Conservation (phyloP, 495 filamentous ascomycete genomes). For the Aspergillus sparsus region DNA sequence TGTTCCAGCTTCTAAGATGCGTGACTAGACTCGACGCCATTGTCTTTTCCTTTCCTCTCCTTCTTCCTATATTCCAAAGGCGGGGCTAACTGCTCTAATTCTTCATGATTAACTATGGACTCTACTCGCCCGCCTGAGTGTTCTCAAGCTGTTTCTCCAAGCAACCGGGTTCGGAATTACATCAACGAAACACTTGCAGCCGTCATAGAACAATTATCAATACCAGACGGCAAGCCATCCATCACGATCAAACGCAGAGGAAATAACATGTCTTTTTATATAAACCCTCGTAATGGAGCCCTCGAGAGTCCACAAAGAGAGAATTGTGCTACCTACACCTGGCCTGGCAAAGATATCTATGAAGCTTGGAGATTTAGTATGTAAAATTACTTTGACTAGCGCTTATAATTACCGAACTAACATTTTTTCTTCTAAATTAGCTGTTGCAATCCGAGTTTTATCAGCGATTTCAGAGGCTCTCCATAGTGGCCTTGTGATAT, state of each 20-base stretch:
- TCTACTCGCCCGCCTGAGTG: too few species aligned
- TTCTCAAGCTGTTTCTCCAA: neutral
- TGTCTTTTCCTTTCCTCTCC: too few species aligned
- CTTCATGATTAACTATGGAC: neutral
- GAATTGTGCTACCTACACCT: slow-evolving; percentile 41
- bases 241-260: slow-evolving; percentile 38
- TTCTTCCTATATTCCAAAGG: too few species aligned
- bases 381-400: neutral
- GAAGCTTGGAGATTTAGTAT: slow-evolving; percentile 71
- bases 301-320: slow-evolving; percentile 29
- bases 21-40: too few species aligned
- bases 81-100: too few species aligned
- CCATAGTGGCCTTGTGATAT: slow-evolving; percentile 60
- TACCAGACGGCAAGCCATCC: slow-evolving; percentile 31
- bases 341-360: slow-evolving; percentile 57
- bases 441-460: slow-evolving; percentile 65
- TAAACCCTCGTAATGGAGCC: slow-evolving; percentile 34
- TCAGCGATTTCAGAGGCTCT: slow-evolving; percentile 71
- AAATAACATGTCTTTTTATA: slow-evolving; percentile 23
- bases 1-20: too few species aligned
- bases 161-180: slow-evolving; percentile 29
- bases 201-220: slow-evolving; percentile 30
- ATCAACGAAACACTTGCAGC: slow-evolving; percentile 35
- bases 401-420: slow-evolving; percentile 3
- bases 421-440: slow-evolving; percentile 30